Evolutionary conservation across 345 rosid genomes (phyloP).

Genomic region (sweet orange (Citrus sinensis)): DVS_A1.0 CM039168.1:11016001-11016500

Average conservation of each 20-base stretch:
- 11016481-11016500: too few species aligned
- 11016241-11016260: not conserved
- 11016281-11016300: not conserved
- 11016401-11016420: not conserved
- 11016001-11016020: not conserved
- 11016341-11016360: not conserved
- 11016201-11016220: not conserved
- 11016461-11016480: too few species aligned
- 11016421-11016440: not conserved
- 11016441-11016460: too few species aligned
- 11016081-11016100: not conserved
- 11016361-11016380: not conserved
- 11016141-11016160: not conserved
- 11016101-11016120: not conserved
- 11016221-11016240: not conserved
- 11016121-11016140: not conserved
- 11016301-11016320: not conserved
- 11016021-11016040: not conserved
- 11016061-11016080: not conserved
- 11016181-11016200: not conserved
- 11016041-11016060: not conserved
- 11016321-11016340: not conserved
- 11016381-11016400: not conserved
- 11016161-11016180: not conserved
- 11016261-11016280: not conserved